phyloP scores from a whole-genome alignment of 177 flowering plant genomes.

The Vitis hybrid region DNA sequence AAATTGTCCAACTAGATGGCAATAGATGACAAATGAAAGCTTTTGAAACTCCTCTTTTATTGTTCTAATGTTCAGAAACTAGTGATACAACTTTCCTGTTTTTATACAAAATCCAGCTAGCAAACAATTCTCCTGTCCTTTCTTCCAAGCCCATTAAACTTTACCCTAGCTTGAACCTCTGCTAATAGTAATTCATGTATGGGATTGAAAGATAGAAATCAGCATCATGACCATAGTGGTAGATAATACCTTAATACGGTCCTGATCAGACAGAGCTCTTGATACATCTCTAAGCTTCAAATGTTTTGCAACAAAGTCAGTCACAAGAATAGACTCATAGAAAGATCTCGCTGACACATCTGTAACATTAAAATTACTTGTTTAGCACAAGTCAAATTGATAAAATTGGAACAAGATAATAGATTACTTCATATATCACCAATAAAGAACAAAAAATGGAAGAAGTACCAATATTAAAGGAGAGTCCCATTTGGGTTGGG shows the following conservation, averaged over 20 bases:
- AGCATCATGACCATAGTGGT: background rate
- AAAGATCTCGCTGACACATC: slow-evolving; percentile 78
- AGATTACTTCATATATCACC: background rate
- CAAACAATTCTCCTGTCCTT: no score
- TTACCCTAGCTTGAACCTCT: no score
- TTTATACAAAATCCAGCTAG: no score
- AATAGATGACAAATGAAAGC: no score
- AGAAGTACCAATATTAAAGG: slow-evolving; percentile 69
- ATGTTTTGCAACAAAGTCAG: slow-evolving; percentile 40
- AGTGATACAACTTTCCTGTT: no score
- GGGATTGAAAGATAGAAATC: background rate
- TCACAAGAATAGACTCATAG: slow-evolving; percentile 48
- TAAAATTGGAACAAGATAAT: background rate
- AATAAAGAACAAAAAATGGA: background rate
- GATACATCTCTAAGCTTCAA: slow-evolving; percentile 29
- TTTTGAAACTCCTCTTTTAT: no score
- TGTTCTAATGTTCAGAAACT: no score
- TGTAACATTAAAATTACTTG: slow-evolving; percentile 17
- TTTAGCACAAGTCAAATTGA: background rate
- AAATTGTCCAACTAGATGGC: no score
- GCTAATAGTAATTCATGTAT: no score
- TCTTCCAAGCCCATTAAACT: no score
- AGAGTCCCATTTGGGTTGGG: slow-evolving; percentile 83
- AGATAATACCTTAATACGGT: slow-evolving; percentile 58
- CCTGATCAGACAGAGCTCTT: slow-evolving; percentile 49